Evolutionary conservation across 495 filamentous ascomycete genomes (phyloP), one percentile per base, ranked within the genome.

Genomic region (Pyrenula massariospora): DNA sequence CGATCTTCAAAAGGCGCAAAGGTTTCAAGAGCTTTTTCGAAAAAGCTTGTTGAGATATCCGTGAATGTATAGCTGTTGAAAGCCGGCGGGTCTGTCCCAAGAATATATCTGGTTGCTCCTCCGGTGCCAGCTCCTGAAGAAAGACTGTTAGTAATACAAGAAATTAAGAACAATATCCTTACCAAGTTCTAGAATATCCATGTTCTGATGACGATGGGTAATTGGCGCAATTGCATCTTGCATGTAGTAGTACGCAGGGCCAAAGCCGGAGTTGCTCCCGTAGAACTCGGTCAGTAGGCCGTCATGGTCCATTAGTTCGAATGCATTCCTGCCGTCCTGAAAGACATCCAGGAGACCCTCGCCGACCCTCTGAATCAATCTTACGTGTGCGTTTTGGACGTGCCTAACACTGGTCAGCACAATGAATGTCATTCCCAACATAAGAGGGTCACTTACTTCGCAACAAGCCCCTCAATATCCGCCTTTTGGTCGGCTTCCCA

Each of bases 91-190:
- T 25, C 2, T 22, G 12, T 0, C 1, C 11, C n/a, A 3, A 81
- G 54, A 12, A 69, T 62, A 1, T 62, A 57, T 3, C 63, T 65
- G 2, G 80, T 81, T 3, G 73, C 68, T 15, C 70, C 72, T 12
- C 78, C 80, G 12, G 77, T 82, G 0, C 77, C 78, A 1, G 74
- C 74, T 2, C n/a, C n/a, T n/a, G n/a, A n/a, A n/a, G n/a, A n/a
- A n/a, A n/a, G n/a, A n/a, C n/a, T n/a, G n/a, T n/a, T n/a, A n/a
- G n/a, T n/a, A n/a, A n/a, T n/a, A n/a, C n/a, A n/a, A n/a, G n/a
- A n/a, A n/a, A n/a, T n/a, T n/a, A n/a, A n/a, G n/a, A n/a, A n/a
- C n/a, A n/a, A n/a, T n/a, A n/a, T n/a, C n/a, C n/a, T n/a, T n/a
- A n/a, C n/a, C n/a, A n/a, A 84, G 68, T 57, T 83, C 80, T 1